Conservation (phyloP, 2,329 filamentous ascomycete genomes). For the Grosmannia penicillata region DNA sequence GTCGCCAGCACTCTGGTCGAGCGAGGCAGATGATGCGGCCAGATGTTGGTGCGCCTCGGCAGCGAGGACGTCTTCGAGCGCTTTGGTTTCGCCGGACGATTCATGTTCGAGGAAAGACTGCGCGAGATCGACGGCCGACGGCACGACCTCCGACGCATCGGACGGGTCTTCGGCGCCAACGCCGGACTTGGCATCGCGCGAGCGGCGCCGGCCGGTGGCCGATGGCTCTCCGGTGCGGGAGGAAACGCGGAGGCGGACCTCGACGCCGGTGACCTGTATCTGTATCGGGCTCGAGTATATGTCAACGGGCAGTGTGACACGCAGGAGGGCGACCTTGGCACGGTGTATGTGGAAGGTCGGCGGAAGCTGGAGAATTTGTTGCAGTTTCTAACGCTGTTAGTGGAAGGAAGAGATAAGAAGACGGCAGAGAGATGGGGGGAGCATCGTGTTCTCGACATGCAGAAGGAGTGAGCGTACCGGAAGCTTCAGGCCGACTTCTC, state of each 20-base stretch:
- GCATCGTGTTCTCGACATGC: neutral
- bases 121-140: constrained; percentile 58
- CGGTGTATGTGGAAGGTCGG: constrained; percentile 53
- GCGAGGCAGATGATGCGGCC: constrained; percentile 38
- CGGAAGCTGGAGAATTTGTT: constrained; percentile 60
- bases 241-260: constrained; percentile 48
- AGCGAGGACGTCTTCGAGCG: constrained; percentile 54
- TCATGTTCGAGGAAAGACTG: constrained; percentile 66
- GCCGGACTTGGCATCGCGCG: constrained; percentile 15
- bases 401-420: neutral
- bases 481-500: constrained; percentile 69
- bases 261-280: constrained; percentile 68
- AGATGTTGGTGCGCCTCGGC: constrained; percentile 44
- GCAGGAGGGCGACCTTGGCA: constrained; percentile 61
- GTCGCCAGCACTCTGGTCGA: constrained; percentile 27
- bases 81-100: constrained; percentile 46
- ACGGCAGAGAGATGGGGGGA: neutral
- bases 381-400: constrained; percentile 82
- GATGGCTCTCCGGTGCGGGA: constrained; percentile 17
- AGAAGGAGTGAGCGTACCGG: constrained; percentile 36
- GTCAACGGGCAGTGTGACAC: constrained; percentile 74
- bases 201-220: constrained; percentile 5
- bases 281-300: constrained; percentile 73
- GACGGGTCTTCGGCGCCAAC: constrained; percentile 13
- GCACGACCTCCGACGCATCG: constrained; percentile 30